Base-by-base conservation (phyloP, 305 asterid species). In the Solanum aculeatissimum region DNA sequence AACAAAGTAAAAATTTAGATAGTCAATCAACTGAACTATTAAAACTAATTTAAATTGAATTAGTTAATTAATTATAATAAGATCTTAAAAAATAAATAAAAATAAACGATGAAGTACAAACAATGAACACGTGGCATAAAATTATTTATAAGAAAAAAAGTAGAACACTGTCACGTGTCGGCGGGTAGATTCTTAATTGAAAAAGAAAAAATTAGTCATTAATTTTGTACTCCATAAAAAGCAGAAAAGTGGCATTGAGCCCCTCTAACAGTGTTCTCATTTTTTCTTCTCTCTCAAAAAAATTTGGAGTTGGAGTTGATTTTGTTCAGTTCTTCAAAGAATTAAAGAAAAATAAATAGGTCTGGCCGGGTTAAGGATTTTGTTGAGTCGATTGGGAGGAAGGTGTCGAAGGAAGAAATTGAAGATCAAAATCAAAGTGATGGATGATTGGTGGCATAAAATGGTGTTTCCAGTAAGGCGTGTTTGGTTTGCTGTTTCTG, bases 361-460 rank as follows among this genome's bases (percentile, higher is more conserved):
- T 88, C 97, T 93, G 97, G 95, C 95, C 87, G 98, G 97, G 93
- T 75, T 91, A 85, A 85, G 89, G 89, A 87, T 88, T 86, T 80
- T 88, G 85, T 45, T 90, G 86, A 84, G 92, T 88, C 89, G 94
- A 91, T 87, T 93, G 80, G 94, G 98, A 83, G 90, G 94, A 83
- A 89, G 92, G 83, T 85, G 84, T 63, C 87, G 93, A 91, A 92
- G 91, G 92, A 86, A 87, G 91, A 95, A 87, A 89, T 91, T 87
- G 91, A 94, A 85, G 90, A 91, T 88, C 77, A 94, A 87, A 93
- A 83, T 85, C 29, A 91, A 91, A 89, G 93, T 87, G 84, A 96
- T 93, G 98, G 97, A 93, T 82, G 95, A 93, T 84, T 93, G 91
- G 95, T 93, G 93, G 95, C 93, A 90, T 40, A 96, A 93, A 83